Evolutionary conservation across 352 stramenopile genomes (phyloP), one percentile per base, ranked within the genome.

Genomic region (Phytopythium ostracodes): DNA sequence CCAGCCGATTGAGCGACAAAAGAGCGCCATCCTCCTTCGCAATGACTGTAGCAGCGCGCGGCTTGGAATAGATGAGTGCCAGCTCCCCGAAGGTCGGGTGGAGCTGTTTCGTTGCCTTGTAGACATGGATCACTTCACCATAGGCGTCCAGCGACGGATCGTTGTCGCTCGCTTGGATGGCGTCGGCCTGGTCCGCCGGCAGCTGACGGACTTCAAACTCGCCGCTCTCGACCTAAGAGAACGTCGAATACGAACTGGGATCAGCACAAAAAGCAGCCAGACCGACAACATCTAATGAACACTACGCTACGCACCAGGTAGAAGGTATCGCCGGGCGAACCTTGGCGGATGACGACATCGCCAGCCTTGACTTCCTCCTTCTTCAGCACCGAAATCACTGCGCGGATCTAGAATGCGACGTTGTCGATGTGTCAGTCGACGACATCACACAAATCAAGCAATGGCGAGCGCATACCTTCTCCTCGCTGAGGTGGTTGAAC

Each of bases 281-380:
- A 25, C 10, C n/a, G n/a, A n/a, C n/a, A n/a, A n/a, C n/a, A n/a
- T n/a, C n/a, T 51, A 14, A 14, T 8, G 31, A 25, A 31, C 15
- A 25, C 18, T 27, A 44, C 17, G 9, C 10, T 25, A 50, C 65
- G 38, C 75, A 98, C 90, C 63, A 98, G 67, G 67, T 97, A 98
- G 57, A 98, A 98, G 15, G 87, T 96, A 63, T 98, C 88, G 2
- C 94, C 94, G 42, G 95, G 76, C 33, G 97, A 83, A 40, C 93
- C 91, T 78, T 98, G 92, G 36, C 76, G 81, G 70, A 98, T 98
- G 47, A 98, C 87, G 54, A 98, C 73, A 49, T 97, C 82, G 9
- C 92, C 92, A 36, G 76, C 69, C 25, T 88, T 84, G 27, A 97
- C 90, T 31, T 85, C 68, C 9, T 92, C 60, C 36, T 84, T 88